Base-by-base conservation (phyloP, 352 stramenopile genomes). In the Pythium brachiatum region DNA sequence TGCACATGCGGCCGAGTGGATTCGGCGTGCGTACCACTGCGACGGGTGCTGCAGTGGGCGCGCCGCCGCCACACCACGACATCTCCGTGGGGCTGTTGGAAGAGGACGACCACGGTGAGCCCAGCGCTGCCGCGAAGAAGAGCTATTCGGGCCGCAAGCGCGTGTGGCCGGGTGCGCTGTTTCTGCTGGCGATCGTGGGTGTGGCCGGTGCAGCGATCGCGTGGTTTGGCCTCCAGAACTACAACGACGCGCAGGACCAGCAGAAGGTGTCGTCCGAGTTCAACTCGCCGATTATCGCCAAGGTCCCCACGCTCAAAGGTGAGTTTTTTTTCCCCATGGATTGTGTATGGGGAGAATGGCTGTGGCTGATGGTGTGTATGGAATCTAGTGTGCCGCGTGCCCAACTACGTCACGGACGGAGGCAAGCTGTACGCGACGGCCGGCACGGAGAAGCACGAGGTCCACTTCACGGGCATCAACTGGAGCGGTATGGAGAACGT, bases 401-500 rank as follows among this genome's bases (percentile, higher is more conserved):
- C 85, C 16, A 83, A 92, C 70, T 94, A 92, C 62, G 64, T 86
- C 13, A 78, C 81, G 13, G 62, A 64, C 32, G 57, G 76, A 2
- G 75, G 78, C 39, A 86, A 88, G 66, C 76, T 94, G 53, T 91
- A 87, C 63, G 85, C 85, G 34, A 81, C 50, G 16, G 68, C 81
- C 54, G 79, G 72, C 25, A 74, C 79, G 34, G 55, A 74, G 13
- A 84, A 85, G 58, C 57, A 88, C 61, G 75, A 87, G 47, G 67
- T 94, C 7, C 74, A 84, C 43, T 88, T 94, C 55, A 94, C 82
- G n/a, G 85, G 85, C 34, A 90, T 94, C 69, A 94, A 94, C 68
- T 94, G 85, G 85, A 94, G 83, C 51, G 85, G 85, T 53, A 94
- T 94, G 85, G 85, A 94, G 69, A 92, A 94, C 63, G 27, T 67